Conservation (phyloP, 768 basidiomycete species). For the Chalciporus sphaerocephalus region DNA sequence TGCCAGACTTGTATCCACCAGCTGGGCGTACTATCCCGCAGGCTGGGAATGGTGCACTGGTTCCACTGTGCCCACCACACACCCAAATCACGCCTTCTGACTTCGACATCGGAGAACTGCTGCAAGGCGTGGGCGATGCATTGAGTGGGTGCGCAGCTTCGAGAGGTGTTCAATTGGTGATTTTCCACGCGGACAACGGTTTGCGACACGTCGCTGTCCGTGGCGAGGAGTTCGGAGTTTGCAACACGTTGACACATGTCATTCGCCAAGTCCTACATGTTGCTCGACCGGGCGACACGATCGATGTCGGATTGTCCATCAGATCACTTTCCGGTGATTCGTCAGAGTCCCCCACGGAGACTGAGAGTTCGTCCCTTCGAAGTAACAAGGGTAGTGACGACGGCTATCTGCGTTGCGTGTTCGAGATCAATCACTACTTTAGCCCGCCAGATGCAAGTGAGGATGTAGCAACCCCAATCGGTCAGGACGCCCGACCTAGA, state of each 20-base stretch:
- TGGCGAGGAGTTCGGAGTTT: slow-evolving; percentile 81
- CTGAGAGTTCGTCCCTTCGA: slow-evolving; percentile 21
- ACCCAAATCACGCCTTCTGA: slow-evolving; percentile 40
- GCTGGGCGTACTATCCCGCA: slow-evolving; percentile 13
- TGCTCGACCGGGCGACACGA: slow-evolving; percentile 68
- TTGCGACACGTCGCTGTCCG: slow-evolving; percentile 82
- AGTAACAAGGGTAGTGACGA: slow-evolving; percentile 28
- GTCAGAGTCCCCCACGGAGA: slow-evolving; percentile 24
- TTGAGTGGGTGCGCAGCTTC: slow-evolving; percentile 80
- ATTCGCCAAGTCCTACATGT: slow-evolving; percentile 76
- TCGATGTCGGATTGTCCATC: slow-evolving; percentile 79
- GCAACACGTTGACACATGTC: slow-evolving; percentile 80
- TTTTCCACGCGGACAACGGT: slow-evolving; percentile 86
- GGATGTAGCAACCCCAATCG: slow-evolving; percentile 8
- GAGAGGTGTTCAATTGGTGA: slow-evolving; percentile 82
- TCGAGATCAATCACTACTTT: slow-evolving; percentile 55
- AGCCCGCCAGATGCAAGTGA: slow-evolving; percentile 17
- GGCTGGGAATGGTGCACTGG: slow-evolving; percentile 15
- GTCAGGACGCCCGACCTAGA: slow-evolving; percentile 26
- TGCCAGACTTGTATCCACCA: slow-evolving; percentile 40
- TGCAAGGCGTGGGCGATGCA: slow-evolving; percentile 87
- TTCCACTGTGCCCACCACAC: slow-evolving; percentile 18
- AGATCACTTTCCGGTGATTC: slow-evolving; percentile 28
- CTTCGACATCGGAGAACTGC: slow-evolving; percentile 88
- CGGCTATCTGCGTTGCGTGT: slow-evolving; percentile 49